These are phyloP conservation scores for Hyaloscypha bicolor DNA, from an alignment of 495 filamentous ascomycete genomes.

Conservation along the genomic window DNA sequence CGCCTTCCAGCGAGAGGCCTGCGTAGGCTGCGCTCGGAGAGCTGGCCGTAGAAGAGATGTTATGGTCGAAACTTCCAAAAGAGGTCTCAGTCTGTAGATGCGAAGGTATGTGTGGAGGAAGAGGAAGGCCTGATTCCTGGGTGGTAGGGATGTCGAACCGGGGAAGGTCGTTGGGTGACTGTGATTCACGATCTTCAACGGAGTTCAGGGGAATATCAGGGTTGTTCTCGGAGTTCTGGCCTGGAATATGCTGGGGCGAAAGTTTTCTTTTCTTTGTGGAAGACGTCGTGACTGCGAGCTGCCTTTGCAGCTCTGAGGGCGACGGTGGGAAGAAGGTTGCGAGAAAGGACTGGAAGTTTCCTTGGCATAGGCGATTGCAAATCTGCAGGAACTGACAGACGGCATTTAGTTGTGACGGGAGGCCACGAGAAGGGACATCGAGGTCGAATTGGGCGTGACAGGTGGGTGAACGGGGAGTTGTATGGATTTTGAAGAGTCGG, in stretches of 20 bases:
- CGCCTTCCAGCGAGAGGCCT: constrained; percentile 67
- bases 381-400: constrained; percentile 23
- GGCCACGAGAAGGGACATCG: not conserved
- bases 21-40: constrained; percentile 75
- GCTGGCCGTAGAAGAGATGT: constrained; percentile 56
- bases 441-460: not conserved
- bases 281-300: constrained; percentile 86
- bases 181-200: constrained; percentile 44
- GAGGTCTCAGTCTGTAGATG: constrained; percentile 51
- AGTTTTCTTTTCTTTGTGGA: constrained; percentile 90
- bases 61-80: constrained; percentile 50
- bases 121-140: constrained; percentile 52
- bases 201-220: constrained; percentile 47
- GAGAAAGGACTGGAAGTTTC: constrained; percentile 28
- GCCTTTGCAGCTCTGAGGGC: constrained; percentile 40
- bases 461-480: not conserved
- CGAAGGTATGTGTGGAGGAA: constrained; percentile 47
- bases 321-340: constrained; percentile 15
- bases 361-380: constrained; percentile 20
- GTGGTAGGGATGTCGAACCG: constrained; percentile 53
- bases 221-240: constrained; percentile 35
- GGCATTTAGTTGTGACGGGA: constrained; percentile 19
- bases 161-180: constrained; percentile 38
- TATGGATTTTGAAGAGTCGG: constrained; percentile 4
- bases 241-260: constrained; percentile 52